phyloP scores from a whole-genome alignment of 208 protist genomes.

The Leishmania major region DNA sequence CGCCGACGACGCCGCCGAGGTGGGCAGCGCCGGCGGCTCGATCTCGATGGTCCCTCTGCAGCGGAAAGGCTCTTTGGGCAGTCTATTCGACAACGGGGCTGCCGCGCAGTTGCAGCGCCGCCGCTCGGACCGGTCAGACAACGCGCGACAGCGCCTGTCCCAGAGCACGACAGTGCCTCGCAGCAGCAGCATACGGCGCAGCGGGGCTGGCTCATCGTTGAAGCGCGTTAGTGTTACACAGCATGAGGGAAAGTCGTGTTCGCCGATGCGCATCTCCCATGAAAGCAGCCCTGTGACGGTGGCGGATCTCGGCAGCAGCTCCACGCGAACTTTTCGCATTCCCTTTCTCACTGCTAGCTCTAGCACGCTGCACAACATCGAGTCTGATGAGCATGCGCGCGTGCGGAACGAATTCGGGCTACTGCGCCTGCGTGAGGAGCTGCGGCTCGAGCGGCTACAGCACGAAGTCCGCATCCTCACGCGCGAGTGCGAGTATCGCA shows the following conservation, averaged over 20 bases:
- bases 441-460: slow-evolving; percentile 51
- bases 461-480: slow-evolving; percentile 52
- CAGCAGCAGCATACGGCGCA: slow-evolving; percentile 24
- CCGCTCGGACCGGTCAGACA: slow-evolving; percentile 19
- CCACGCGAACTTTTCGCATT: not conserved
- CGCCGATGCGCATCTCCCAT: slow-evolving; percentile 19
- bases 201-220: not conserved
- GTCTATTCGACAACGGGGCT: slow-evolving; percentile 21
- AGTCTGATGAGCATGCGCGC: slow-evolving; percentile 27
- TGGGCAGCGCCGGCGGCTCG: slow-evolving; percentile 22
- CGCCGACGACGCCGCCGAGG: slow-evolving; percentile 25
- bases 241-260: slow-evolving; percentile 23
- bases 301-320: not conserved
- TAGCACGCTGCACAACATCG: slow-evolving; percentile 6
- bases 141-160: slow-evolving; percentile 10
- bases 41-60: slow-evolving; percentile 19
- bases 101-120: slow-evolving; percentile 5
- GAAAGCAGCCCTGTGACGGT: not conserved
- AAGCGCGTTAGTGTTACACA: slow-evolving; percentile 35
- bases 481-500: slow-evolving; percentile 49
- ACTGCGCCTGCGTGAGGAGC: slow-evolving; percentile 33
- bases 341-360: not conserved
- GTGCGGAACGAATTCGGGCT: slow-evolving; percentile 35
- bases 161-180: slow-evolving; percentile 7
- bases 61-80: slow-evolving; percentile 36